Conservation (phyloP, 345 rosid species). For the Cardiospermum halicacabum region DNA sequence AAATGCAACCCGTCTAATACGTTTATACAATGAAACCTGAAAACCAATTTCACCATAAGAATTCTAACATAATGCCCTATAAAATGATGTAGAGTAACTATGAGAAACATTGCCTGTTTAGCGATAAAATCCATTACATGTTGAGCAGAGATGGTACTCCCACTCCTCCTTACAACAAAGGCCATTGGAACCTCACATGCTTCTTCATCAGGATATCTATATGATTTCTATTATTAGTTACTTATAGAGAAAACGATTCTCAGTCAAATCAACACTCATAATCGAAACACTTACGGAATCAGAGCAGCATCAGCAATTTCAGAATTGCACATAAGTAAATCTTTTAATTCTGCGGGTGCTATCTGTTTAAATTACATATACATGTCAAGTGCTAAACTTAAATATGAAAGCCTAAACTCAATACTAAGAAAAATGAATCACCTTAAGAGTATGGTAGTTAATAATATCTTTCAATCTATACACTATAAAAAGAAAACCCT, state of each 20-base stretch:
- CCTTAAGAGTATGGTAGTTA: constrained; percentile 96
- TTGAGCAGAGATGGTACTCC: constrained; percentile 49
- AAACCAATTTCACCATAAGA: too few relatives aligned
- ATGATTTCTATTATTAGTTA: too few relatives aligned
- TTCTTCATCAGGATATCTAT: constrained; percentile 96
- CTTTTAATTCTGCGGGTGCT: constrained; percentile 88
- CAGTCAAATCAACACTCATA: constrained; percentile 64
- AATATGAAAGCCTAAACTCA: too few relatives aligned
- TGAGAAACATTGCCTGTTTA: constrained; percentile 52
- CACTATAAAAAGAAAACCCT: constrained; percentile 64
- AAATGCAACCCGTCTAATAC: constrained; percentile 75
- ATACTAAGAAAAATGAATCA: constrained; percentile 18
- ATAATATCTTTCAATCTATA: constrained; percentile 86
- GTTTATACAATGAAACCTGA: constrained; percentile 91
- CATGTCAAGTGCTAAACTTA: too few relatives aligned
- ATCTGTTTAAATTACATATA: constrained; percentile 50
- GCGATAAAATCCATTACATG: constrained; percentile 67
- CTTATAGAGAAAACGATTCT: too few relatives aligned
- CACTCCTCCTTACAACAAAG: constrained; percentile 78
- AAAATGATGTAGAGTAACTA: neutral
- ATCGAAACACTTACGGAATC: constrained; percentile 62
- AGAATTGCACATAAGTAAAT: constrained; percentile 59
- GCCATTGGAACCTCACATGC: constrained; percentile 98
- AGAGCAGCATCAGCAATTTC: constrained; percentile 85
- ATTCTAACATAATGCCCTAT: neutral